Percentiles rank a stretch among this genome's conserved stretches.
Evolutionary conservation across 1,284 basidiomycete genomes (phyloP).

Genomic region (Porogramme epimiltina): DNA sequence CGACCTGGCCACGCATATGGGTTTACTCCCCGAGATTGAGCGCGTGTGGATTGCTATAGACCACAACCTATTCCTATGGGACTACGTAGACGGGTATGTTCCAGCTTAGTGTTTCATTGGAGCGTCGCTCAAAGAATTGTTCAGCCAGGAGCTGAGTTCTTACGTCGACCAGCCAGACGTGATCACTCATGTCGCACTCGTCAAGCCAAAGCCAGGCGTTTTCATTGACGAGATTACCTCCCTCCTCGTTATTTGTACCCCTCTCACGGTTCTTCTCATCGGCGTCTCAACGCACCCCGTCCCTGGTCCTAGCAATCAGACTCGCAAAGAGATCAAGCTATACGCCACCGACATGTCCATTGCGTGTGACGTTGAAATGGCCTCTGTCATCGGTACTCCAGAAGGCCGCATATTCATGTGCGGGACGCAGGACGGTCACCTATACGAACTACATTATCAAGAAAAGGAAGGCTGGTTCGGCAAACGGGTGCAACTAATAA

Average conservation of each 20-base stretch:
- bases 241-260: slow-evolving; percentile 90
- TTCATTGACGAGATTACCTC: slow-evolving; percentile 94
- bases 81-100: slow-evolving; percentile 88
- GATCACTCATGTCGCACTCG: slow-evolving; percentile 85
- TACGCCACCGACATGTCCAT: slow-evolving; percentile 90
- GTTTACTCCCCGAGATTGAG: slow-evolving; percentile 91
- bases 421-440: slow-evolving; percentile 82
- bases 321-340: slow-evolving; percentile 77
- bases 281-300: slow-evolving; percentile 71
- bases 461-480: slow-evolving; percentile 93
- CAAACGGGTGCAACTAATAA: slow-evolving; percentile 79
- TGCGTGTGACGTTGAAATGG: slow-evolving; percentile 82
- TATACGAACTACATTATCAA: slow-evolving; percentile 95
- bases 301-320: slow-evolving; percentile 45
- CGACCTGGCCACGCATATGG: slow-evolving; percentile 74
- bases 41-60: slow-evolving; percentile 96
- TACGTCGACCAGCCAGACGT: slow-evolving; percentile 92
- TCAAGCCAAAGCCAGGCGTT: slow-evolving; percentile 78
- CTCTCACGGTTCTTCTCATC: slow-evolving; percentile 81
- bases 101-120: neutral
- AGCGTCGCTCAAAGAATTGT: neutral
- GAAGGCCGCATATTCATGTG: slow-evolving; percentile 92
- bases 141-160: slow-evolving; percentile 81
- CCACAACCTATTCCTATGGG: slow-evolving; percentile 95
- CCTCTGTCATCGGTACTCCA: slow-evolving; percentile 76